Conservation (phyloP, 768 basidiomycete species). For the Mycena sanguinolenta region DNA sequence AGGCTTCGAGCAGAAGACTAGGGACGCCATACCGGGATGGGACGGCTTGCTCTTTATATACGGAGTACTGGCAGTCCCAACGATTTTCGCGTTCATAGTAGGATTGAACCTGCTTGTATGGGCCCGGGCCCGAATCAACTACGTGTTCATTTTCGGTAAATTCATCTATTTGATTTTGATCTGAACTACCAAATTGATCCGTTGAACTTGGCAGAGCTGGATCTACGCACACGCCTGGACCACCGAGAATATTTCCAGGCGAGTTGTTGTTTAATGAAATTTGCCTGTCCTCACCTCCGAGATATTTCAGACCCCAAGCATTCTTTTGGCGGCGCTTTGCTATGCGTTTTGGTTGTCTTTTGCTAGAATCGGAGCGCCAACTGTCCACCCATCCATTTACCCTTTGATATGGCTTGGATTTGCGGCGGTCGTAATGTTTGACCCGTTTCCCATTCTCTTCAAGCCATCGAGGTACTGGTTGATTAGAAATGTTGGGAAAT, state of each 20-base stretch:
- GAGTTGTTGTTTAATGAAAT: constrained; percentile 32
- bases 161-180: not conserved
- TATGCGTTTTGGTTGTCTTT: constrained; percentile 92
- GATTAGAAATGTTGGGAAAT: constrained; percentile 69
- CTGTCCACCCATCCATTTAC: constrained; percentile 78
- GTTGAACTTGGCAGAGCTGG: constrained; percentile 63
- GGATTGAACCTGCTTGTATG: constrained; percentile 88
- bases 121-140: constrained; percentile 85
- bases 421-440: constrained; percentile 68
- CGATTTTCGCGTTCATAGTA: constrained; percentile 81
- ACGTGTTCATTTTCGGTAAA: constrained; percentile 59
- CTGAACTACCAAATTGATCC: not conserved
- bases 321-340: constrained; percentile 79
- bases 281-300: not conserved
- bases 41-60: constrained; percentile 84
- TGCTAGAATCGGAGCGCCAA: constrained; percentile 64
- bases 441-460: constrained; percentile 80
- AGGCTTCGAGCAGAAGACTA: constrained; percentile 71
- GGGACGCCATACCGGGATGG: constrained; percentile 75
- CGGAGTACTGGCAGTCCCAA: constrained; percentile 78
- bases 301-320: constrained; percentile 76
- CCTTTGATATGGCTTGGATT: constrained; percentile 86
- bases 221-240: constrained; percentile 80
- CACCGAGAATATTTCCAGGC: constrained; percentile 80
- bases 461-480: constrained; percentile 86